Base-by-base conservation (phyloP, 2,329 filamentous ascomycete genomes). In the Emmonsiellopsis sp. region DNA sequence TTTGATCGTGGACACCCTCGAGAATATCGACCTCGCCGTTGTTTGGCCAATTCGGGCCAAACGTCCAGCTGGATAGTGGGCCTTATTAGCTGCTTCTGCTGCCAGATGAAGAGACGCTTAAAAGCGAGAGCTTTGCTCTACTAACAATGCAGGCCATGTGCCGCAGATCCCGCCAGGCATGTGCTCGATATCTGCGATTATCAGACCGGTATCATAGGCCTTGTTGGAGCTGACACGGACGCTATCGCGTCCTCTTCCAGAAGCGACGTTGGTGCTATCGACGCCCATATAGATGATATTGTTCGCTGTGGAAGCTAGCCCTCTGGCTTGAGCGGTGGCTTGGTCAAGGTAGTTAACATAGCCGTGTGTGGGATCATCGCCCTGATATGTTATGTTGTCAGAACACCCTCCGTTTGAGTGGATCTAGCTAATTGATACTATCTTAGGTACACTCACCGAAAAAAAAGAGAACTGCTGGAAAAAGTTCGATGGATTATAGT, bases 11-110 rank as follows among this genome's bases (percentile, higher is more conserved):
- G 60, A 86, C 82, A 35, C 83, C 84, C 71, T 88, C 85, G 58
- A 88, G 76, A 60, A 88, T 83, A 65, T 88, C 85, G 60, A 88
- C 85, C 69, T 87, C 85, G 34, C 84, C 84, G 2, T 71, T 72
- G 37, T 63, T 62, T 1, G 85, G 85, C 85, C 85, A 87, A 61
- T 77, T 70, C 10, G 75, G 74, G 6, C 84, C 84, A 42, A 84
- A 60, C 8, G 63, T 69, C 70, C 69, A 72, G 57, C 60, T 61
- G 11, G 32, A 35, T 42, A 30, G 16, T 5, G 15, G 15, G 50
- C 15, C 31, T 47, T 20, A 16, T 20, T 37, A 13, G 15, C 10
- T 38, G 20, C 30, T 20, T 49, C 34, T 38, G 46, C 5, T 31
- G 10, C n/a, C 20, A 7, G 2, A 10, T 38, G 7, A 40, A 38